Evolutionary conservation across 1,284 basidiomycete genomes (phyloP).

Genomic region (Irpex lacteus): DNA sequence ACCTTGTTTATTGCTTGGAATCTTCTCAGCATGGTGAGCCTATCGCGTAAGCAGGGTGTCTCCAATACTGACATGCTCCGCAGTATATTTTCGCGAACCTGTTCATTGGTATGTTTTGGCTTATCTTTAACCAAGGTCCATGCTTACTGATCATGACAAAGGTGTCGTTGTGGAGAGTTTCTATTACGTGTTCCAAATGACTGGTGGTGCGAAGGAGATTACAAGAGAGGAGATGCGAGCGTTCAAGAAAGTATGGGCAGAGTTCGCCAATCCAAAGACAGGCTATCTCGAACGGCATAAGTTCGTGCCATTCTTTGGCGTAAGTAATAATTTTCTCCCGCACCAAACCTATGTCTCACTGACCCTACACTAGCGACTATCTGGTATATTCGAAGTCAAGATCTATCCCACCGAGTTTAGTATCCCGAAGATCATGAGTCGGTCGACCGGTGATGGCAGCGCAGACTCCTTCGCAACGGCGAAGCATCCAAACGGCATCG

Average conservation of each 20-base stretch:
- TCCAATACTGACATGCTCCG: conserved; percentile 3
- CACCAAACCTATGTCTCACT: conserved; percentile 4
- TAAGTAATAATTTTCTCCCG: conserved; percentile 37
- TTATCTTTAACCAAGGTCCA: neutral
- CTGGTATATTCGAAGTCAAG: conserved; percentile 81
- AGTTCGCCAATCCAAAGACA: conserved; percentile 77
- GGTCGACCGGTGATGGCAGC: conserved; percentile 38
- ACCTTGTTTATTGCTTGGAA: conserved; percentile 96
- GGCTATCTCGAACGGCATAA: conserved; percentile 75
- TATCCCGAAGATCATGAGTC: conserved; percentile 54
- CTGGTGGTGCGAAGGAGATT: conserved; percentile 81
- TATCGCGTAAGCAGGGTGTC: neutral
- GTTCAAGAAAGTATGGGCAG: conserved; percentile 94
- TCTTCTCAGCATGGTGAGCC: conserved; percentile 87
- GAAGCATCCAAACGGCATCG: conserved; percentile 43
- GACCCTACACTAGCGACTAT: conserved; percentile 53
- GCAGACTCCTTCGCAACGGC: conserved; percentile 11
- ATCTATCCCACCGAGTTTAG: conserved; percentile 76
- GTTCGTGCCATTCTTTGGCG: conserved; percentile 82
- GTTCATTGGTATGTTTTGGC: conserved; percentile 67
- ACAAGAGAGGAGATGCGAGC: conserved; percentile 88
- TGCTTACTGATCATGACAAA: conserved; percentile 14
- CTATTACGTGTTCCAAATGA: conserved; percentile 90
- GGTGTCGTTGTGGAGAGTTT: conserved; percentile 97
- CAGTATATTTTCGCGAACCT: conserved; percentile 95